These are phyloP conservation scores for Cryptococcus floricola DNA, from an alignment of 1,284 basidiomycete genomes.

Conservation along the genomic window DNA sequence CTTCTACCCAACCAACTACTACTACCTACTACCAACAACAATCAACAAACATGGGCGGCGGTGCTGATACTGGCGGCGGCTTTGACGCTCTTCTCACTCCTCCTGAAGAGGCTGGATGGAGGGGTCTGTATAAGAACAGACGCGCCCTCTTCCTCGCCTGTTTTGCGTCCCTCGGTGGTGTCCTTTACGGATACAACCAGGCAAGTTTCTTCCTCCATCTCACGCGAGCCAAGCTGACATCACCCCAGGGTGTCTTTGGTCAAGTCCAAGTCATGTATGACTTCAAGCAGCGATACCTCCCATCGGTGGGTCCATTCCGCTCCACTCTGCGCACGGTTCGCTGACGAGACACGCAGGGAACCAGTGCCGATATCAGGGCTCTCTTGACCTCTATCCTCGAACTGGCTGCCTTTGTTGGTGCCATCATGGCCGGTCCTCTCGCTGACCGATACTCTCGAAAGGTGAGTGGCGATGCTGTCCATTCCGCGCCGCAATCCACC, in stretches of 20 bases:
- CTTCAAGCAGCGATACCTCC: slow-evolving; percentile 31
- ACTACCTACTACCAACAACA: neutral
- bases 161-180: slow-evolving; percentile 46
- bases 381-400: slow-evolving; percentile 42
- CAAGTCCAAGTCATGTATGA: slow-evolving; percentile 46
- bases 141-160: slow-evolving; percentile 29
- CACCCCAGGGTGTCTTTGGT: slow-evolving; percentile 37
- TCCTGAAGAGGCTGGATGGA: slow-evolving; percentile 28
- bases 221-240: neutral
- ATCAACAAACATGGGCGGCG: slow-evolving; percentile 24
- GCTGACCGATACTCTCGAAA: slow-evolving; percentile 44
- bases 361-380: slow-evolving; percentile 23
- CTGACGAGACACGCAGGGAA: slow-evolving; percentile 5
- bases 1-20: neutral
- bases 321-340: neutral
- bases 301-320: slow-evolving; percentile 22
- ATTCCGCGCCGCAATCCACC: too few relatives aligned
- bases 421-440: slow-evolving; percentile 42
- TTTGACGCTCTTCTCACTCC: slow-evolving; percentile 32
- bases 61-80: slow-evolving; percentile 28
- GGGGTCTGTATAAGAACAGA: slow-evolving; percentile 37
- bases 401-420: slow-evolving; percentile 41
- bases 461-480: slow-evolving; percentile 9
- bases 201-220: neutral
- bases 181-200: slow-evolving; percentile 46